phyloP scores from a whole-genome alignment of 441 rosid species.

The Brassica hybrid region DNA sequence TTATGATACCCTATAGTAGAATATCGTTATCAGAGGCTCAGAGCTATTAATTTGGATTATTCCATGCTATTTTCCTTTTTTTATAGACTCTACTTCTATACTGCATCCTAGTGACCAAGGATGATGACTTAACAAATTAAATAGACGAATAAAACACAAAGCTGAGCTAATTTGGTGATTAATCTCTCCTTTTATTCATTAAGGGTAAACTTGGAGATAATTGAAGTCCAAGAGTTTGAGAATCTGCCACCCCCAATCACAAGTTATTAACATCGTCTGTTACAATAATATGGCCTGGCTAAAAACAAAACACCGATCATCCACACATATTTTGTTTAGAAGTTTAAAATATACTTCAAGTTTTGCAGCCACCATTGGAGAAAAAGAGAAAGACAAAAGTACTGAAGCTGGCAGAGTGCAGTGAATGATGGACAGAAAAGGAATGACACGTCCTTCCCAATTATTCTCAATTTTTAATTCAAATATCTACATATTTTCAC shows the following conservation, averaged over 20 bases:
- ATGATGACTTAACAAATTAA: not conserved
- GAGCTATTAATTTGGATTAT: conserved; percentile 12
- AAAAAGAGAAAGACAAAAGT: not conserved
- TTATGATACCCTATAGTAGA: not conserved
- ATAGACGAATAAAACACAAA: not conserved
- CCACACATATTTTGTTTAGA: not conserved
- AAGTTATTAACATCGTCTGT: not conserved
- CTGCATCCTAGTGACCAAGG: conserved; percentile 9
- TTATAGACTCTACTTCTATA: conserved; percentile 27
- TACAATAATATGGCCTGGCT: not conserved
- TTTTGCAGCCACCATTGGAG: conserved; percentile 19
- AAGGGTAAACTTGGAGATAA: not conserved
- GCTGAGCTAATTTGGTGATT: not conserved
- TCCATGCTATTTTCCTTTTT: not conserved
- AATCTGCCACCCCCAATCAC: conserved; percentile 3
- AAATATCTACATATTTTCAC: not conserved
- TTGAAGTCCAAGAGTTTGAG: conserved; percentile 7
- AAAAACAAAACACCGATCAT: not conserved
- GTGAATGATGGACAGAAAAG: conserved; percentile 21
- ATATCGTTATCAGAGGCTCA: conserved; percentile 19
- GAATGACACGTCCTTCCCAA: conserved; percentile 43
- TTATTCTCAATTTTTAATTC: conserved; percentile 13
- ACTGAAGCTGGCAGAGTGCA: conserved; percentile 33
- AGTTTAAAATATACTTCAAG: not conserved
- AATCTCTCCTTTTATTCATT: not conserved